phyloP scores from a whole-genome alignment of 2,329 filamentous ascomycete species.

The Epichloe aotearoae region DNA sequence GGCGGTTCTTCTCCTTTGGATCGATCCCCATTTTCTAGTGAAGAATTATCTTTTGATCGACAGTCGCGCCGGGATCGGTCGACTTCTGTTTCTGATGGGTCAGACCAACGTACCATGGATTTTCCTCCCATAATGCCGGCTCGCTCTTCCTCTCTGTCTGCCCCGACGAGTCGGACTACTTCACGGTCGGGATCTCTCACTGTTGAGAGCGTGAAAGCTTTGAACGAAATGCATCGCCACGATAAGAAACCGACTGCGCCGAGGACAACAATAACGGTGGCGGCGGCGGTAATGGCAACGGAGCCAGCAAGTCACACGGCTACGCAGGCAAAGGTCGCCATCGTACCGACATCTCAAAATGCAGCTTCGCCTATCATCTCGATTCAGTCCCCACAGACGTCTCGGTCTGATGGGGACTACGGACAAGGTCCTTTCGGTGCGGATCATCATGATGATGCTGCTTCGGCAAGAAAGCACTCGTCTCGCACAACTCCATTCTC shows the following conservation, averaged over 20 bases:
- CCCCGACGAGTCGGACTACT: conserved; percentile 45
- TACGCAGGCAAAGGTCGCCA: not conserved
- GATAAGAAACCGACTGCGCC: not conserved
- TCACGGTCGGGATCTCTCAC: conserved; percentile 26
- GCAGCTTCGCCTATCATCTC: not conserved
- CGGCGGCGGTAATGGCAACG: not conserved
- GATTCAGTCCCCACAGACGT: not conserved
- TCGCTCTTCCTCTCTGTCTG: conserved; percentile 48
- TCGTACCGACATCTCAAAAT: not conserved
- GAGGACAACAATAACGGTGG: not conserved
- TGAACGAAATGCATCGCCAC: conserved; percentile 27
- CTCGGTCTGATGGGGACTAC: not conserved
- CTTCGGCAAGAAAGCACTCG: conserved; percentile 38
- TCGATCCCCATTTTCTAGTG: conserved; percentile 28
- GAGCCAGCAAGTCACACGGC: not conserved
- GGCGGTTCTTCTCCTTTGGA: conserved; percentile 33
- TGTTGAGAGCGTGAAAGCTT: conserved; percentile 43
- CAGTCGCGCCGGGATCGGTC: conserved; percentile 27
- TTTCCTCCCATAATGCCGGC: conserved; percentile 43
- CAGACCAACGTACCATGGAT: conserved; percentile 45
- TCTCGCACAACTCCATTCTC: conserved; percentile 51
- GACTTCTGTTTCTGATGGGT: conserved; percentile 34
- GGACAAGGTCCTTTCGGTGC: conserved; percentile 23
- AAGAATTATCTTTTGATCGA: conserved; percentile 29
- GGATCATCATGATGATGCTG: conserved; percentile 40